Percentiles rank a stretch among this genome's conserved stretches.
Conservation (phyloP, 257 asterid genomes). For the Agastache rugosa region DNA sequence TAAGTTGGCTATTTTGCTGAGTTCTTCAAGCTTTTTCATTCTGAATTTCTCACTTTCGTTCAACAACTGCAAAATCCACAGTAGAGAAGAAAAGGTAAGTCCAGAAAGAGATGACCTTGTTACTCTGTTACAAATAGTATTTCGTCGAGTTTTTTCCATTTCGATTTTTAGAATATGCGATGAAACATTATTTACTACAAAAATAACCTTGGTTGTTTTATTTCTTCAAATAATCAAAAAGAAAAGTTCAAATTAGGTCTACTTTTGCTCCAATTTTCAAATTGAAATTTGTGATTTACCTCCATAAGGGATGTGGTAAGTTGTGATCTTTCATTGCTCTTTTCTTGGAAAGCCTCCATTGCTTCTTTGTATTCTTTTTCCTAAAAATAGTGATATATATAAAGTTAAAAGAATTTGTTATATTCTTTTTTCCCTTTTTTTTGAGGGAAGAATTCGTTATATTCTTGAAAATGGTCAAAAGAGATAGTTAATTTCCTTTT, state of each 20-base stretch:
- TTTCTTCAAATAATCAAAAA: not conserved
- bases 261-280: no score
- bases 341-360: constrained; percentile 74
- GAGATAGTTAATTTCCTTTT: constrained; percentile 13
- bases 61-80: constrained; percentile 61
- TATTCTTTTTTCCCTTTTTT: no score
- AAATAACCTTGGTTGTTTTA: constrained; percentile 5
- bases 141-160: not conserved
- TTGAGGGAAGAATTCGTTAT: constrained; percentile 21
- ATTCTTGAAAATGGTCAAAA: constrained; percentile 30
- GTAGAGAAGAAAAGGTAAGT: not conserved
- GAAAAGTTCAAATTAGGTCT: constrained; percentile 13
- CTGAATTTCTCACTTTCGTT: constrained; percentile 78
- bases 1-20: constrained; percentile 66
- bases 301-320: constrained; percentile 72
- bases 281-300: constrained; percentile 52
- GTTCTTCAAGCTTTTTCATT: constrained; percentile 84
- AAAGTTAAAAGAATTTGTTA: constrained; percentile 15
- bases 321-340: constrained; percentile 79
- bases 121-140: not conserved
- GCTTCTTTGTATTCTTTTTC: constrained; percentile 89
- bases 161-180: not conserved
- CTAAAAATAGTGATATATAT: not conserved
- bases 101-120: not conserved
- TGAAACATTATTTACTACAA: not conserved